Evolutionary conservation across 768 basidiomycete species (phyloP).

Genomic region (Trametes cinnabarina): DNA sequence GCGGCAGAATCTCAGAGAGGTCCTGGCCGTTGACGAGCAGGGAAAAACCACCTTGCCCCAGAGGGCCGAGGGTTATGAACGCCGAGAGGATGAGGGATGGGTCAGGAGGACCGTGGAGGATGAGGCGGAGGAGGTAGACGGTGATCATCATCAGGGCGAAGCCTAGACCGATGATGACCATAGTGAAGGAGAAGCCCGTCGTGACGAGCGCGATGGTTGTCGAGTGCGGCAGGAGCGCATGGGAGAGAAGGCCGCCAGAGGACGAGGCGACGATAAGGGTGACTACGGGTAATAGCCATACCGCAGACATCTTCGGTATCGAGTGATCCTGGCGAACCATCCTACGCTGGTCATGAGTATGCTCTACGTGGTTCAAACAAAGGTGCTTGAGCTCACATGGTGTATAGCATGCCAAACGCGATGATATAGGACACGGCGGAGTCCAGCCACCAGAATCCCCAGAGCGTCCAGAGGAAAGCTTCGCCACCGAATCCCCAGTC

Average conservation of each 20-base stretch:
- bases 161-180: conserved; percentile 45
- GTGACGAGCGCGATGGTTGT: conserved; percentile 42
- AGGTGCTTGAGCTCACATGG: conserved; percentile 39
- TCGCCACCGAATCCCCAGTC: conserved; percentile 37
- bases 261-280: conserved; percentile 53
- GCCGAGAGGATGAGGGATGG: conserved; percentile 40
- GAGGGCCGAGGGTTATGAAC: conserved; percentile 52
- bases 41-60: conserved; percentile 52
- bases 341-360: conserved; percentile 31
- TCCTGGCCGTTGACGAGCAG: conserved; percentile 41
- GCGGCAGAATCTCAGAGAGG: conserved; percentile 35
- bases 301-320: conserved; percentile 39
- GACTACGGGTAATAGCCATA: conserved; percentile 53
- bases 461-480: conserved; percentile 39
- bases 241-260: conserved; percentile 45
- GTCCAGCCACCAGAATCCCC: conserved; percentile 55
- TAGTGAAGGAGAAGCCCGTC: conserved; percentile 41
- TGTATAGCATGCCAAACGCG: conserved; percentile 49
- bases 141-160: conserved; percentile 50
- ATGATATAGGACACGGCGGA: conserved; percentile 39
- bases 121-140: conserved; percentile 44
- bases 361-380: background rate
- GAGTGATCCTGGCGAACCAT: conserved; percentile 43
- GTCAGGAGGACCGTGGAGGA: conserved; percentile 41
- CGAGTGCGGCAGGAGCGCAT: conserved; percentile 37